These are phyloP conservation scores for Ceratocystis ficicola DNA, from an alignment of 2,329 filamentous ascomycete species.

Conservation along the genomic window DNA sequence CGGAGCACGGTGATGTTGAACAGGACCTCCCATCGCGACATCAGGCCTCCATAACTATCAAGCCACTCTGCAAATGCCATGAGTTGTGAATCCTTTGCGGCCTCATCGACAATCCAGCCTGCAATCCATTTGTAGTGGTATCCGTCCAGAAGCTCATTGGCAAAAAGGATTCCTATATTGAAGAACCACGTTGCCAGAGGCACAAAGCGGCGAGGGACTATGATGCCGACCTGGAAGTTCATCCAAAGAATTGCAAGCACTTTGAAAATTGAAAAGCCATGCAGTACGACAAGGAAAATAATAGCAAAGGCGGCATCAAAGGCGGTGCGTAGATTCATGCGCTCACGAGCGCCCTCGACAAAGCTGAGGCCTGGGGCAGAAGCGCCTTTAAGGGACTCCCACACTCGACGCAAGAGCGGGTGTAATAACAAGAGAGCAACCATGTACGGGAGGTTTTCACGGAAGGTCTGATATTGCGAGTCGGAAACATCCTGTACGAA, in stretches of 20 bases:
- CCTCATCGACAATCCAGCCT: slow-evolving; percentile 27
- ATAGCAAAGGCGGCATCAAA: slow-evolving; percentile 78
- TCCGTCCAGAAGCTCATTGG: slow-evolving; percentile 72
- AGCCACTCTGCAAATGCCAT: slow-evolving; percentile 57
- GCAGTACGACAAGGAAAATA: slow-evolving; percentile 64
- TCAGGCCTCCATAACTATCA: slow-evolving; percentile 70
- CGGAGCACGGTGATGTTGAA: slow-evolving; percentile 93
- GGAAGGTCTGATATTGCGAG: slow-evolving; percentile 72
- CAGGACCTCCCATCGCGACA: slow-evolving; percentile 86
- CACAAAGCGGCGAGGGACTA: slow-evolving; percentile 56
- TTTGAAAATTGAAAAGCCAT: slow-evolving; percentile 78
- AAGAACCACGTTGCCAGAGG: slow-evolving; percentile 77
- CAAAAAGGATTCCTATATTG: slow-evolving; percentile 74
- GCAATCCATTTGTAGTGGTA: slow-evolving; percentile 60
- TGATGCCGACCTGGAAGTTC: slow-evolving; percentile 70
- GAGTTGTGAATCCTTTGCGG: slow-evolving; percentile 30
- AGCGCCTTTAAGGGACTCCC: slow-evolving; percentile 38
- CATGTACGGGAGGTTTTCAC: slow-evolving; percentile 75
- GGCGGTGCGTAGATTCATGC: slow-evolving; percentile 38
- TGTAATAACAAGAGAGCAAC: slow-evolving; percentile 61
- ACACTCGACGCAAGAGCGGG: slow-evolving; percentile 61
- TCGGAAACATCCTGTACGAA: slow-evolving; percentile 70
- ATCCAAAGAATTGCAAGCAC: slow-evolving; percentile 64
- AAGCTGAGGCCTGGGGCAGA: slow-evolving; percentile 32
- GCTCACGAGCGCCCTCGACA: slow-evolving; percentile 50